These are phyloP conservation scores for Talaromyces sp. DNA, from an alignment of 2,329 filamentous ascomycete species.

Conservation along the genomic window DNA sequence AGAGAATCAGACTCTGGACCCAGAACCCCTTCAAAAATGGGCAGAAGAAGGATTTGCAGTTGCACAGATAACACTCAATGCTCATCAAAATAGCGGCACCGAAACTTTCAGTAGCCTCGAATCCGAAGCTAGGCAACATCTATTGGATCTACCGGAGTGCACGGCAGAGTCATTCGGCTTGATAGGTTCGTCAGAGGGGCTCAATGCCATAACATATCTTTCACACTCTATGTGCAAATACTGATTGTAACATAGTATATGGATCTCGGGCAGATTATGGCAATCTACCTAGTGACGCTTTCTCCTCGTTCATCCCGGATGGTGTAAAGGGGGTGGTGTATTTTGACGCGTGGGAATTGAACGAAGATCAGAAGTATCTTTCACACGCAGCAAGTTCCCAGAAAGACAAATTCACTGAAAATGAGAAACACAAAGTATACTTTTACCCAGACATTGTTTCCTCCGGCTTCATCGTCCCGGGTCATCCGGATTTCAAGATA, in stretches of 20 bases:
- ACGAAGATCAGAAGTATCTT: constrained; percentile 6
- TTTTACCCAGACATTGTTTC: constrained; percentile 51
- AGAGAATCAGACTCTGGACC: constrained; percentile 49
- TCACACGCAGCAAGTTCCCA: constrained; percentile 20
- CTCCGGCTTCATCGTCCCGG: constrained; percentile 54
- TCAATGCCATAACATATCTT: neutral
- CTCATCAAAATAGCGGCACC: neutral
- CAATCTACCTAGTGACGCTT: constrained; percentile 9
- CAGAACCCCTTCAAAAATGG: constrained; percentile 66
- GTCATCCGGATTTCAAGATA: constrained; percentile 55
- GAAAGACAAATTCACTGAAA: neutral
- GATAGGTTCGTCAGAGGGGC: constrained; percentile 18
- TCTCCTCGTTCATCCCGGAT: constrained; percentile 1
- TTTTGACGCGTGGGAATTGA: constrained; percentile 23
- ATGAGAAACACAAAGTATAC: constrained; percentile 28
- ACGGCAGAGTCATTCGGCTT: constrained; percentile 23
- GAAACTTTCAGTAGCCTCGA: neutral
- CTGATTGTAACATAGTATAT: constrained; percentile 22
- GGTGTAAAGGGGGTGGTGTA: constrained; percentile 17
- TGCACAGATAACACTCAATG: constrained; percentile 51
- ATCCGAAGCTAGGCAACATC: neutral
- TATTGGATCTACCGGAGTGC: constrained; percentile 28
- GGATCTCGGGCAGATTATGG: constrained; percentile 29
- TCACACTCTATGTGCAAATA: too few species aligned
- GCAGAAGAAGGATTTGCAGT: constrained; percentile 71